phyloP scores from a whole-genome alignment of 768 basidiomycete species.

The Lentinula edodes region DNA sequence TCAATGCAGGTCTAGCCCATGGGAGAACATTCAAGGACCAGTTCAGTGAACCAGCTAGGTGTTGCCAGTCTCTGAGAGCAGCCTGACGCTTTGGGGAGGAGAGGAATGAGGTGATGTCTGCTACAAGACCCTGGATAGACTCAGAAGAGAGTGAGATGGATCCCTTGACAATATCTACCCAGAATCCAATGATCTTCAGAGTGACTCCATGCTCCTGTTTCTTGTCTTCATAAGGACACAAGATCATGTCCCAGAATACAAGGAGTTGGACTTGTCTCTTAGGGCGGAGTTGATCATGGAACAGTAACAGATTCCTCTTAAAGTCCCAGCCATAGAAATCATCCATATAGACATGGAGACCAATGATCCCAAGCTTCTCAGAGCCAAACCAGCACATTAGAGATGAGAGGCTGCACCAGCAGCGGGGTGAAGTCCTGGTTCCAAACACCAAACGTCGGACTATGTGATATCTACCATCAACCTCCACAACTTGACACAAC shows the following conservation, averaged over 20 bases:
- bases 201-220: slow-evolving; percentile 21
- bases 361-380: slow-evolving; percentile 12
- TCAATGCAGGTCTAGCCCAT: no score
- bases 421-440: slow-evolving; percentile 16
- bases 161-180: no score
- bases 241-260: slow-evolving; percentile 18
- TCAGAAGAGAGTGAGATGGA: no score
- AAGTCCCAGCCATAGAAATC: slow-evolving; percentile 23
- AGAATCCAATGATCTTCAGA: slow-evolving; percentile 31
- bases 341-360: slow-evolving; percentile 23
- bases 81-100: no score
- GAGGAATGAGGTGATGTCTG: no score
- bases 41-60: no score
- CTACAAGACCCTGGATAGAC: no score
- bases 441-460: slow-evolving; percentile 24
- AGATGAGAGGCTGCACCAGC: slow-evolving; percentile 20
- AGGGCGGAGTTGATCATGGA: slow-evolving; percentile 15
- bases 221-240: slow-evolving; percentile 18
- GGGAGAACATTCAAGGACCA: no score
- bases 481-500: slow-evolving; percentile 22
- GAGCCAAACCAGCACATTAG: slow-evolving; percentile 24
- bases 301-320: slow-evolving; percentile 15
- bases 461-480: slow-evolving; percentile 18
- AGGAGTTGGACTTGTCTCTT: slow-evolving; percentile 20
- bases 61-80: no score